phyloP scores from a whole-genome alignment of 495 filamentous ascomycete genomes.

The Corynascus novoguineensis region DNA sequence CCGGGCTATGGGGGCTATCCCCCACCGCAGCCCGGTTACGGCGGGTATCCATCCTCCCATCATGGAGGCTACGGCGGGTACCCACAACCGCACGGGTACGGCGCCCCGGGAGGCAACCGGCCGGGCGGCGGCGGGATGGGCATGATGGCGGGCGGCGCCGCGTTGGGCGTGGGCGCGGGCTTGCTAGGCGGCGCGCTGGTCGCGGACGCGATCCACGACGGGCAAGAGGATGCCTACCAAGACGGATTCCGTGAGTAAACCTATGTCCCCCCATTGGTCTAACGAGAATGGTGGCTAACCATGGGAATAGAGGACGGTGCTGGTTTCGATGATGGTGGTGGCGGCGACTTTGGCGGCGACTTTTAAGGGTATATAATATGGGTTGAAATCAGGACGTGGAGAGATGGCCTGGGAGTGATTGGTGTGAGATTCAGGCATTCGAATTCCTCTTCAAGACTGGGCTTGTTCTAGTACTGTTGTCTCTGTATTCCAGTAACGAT shows the following conservation, averaged over 20 bases:
- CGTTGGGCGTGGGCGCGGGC: conserved; percentile 71
- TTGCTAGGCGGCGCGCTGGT: conserved; percentile 66
- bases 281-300: neutral
- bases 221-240: conserved; percentile 48
- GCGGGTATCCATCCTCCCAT: conserved; percentile 32
- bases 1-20: conserved; percentile 35
- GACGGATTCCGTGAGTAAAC: conserved; percentile 38
- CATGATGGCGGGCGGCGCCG: conserved; percentile 59
- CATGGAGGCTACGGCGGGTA: conserved; percentile 25
- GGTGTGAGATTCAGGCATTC: too few species aligned
- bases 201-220: conserved; percentile 57
- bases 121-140: conserved; percentile 54
- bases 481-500: too few species aligned
- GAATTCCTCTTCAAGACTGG: too few species aligned
- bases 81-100: conserved; percentile 1
- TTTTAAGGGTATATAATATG: conserved; percentile 37
- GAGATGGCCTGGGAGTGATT: neutral
- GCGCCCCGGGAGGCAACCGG: neutral
- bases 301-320: conserved; percentile 37
- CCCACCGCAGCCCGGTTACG: conserved; percentile 19
- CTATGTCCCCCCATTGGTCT: neutral
- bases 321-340: conserved; percentile 37
- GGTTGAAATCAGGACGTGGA: neutral
- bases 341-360: conserved; percentile 40
- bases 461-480: too few species aligned